These are phyloP conservation scores for Lippia alba DNA, from an alignment of 305 asterid genomes.

Conservation along the genomic window DNA sequence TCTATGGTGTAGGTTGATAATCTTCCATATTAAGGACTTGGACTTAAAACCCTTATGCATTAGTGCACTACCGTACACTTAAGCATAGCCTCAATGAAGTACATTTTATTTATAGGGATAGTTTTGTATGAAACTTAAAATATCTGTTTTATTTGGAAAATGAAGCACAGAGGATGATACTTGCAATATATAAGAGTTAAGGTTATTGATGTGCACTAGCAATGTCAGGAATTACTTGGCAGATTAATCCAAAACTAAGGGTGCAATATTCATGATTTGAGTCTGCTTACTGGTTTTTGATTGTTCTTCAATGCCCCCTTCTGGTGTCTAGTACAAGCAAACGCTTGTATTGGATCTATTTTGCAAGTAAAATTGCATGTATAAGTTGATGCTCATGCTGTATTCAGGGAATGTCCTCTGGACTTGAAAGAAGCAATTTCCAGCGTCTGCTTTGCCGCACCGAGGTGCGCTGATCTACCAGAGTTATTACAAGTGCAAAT, in stretches of 20 bases:
- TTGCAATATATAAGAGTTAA: not conserved
- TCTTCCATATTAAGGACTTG: not conserved
- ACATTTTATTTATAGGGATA: not conserved
- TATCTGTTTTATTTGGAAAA: not conserved
- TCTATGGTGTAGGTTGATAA: not conserved
- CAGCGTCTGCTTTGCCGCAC: slow-evolving; percentile 96
- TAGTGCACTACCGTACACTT: not conserved
- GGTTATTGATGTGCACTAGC: slow-evolving; percentile 3
- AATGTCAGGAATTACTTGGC: not conserved
- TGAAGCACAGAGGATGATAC: not conserved
- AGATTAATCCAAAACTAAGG: slow-evolving; percentile 9
- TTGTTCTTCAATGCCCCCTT: no score
- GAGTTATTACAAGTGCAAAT: slow-evolving; percentile 84
- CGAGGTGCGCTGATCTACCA: slow-evolving; percentile 93
- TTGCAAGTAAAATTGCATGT: not conserved
- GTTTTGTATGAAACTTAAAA: not conserved
- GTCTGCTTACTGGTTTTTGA: slow-evolving; percentile 3
- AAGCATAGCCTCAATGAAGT: no score
- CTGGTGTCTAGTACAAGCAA: no score
- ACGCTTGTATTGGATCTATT: slow-evolving; percentile 23
- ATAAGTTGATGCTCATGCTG: slow-evolving; percentile 12
- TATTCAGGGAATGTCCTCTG: slow-evolving; percentile 89
- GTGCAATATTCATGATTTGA: slow-evolving; percentile 1
- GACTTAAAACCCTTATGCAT: not conserved
- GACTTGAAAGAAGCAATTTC: slow-evolving; percentile 98